Base-by-base conservation (phyloP, 805 yeast genomes). In the Soucietia sequanensis region DNA sequence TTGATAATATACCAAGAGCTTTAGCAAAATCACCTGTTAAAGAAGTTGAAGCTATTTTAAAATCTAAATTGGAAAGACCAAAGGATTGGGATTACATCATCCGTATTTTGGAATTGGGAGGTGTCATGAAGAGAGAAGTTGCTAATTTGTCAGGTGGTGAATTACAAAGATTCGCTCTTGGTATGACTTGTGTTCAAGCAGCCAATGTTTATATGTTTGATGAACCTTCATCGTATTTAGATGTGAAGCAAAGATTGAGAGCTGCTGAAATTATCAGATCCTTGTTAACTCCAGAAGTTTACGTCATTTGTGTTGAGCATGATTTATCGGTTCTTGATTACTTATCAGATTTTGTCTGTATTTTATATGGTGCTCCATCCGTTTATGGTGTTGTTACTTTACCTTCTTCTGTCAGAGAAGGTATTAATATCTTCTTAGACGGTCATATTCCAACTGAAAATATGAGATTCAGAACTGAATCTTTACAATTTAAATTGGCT, bases 141-240 rank as follows among this genome's bases (percentile, higher is more conserved):
- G 74, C 77, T 33, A 84, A 87, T 52, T 76, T 93, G 46, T 88
- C 96, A 30, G 99, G 99, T 81, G 99, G 99, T 65, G 99, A 93
- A 70, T 75, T 93, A 61, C 99, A 93, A 72, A 82, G 99, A 72
- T 93, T 93, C 59, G 98, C 99, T 31, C 83, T 93, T 59, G 99
- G 93, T 52, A 84, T 93, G 89, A 86, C 98, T 11, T 87, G 96
- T 74, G 89, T 90, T 30, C 98, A 91, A 68, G 72, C 70, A 21
- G 98, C 98, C 38, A 85, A 88, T 51, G 98, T 93, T 29, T 93
- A 93, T 70, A 93, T 93, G 99, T 93, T 93, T 65, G 99, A 93
- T 69, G 99, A 93, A 72, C 99, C 99, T 30, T 90, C 98, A 13
- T 93, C 99, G 8, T 93, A 93, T 68, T 72, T 93, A 63, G 99